phyloP scores from a whole-genome alignment of 441 rosid species.

The Erodium trifolium region DNA sequence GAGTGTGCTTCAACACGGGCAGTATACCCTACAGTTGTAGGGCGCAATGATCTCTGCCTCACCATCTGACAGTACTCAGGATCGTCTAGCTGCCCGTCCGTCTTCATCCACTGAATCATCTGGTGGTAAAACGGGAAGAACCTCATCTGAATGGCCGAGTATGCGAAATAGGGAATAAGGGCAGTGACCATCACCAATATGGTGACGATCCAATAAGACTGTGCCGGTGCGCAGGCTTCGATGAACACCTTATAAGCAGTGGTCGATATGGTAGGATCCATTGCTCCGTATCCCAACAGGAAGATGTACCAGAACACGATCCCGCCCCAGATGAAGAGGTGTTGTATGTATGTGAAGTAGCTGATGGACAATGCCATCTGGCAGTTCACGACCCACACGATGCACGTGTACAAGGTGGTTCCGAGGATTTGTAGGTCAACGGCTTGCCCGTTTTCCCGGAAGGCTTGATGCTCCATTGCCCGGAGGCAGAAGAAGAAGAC shows the following conservation, averaged over 20 bases:
- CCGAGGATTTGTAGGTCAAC: conserved; percentile 67
- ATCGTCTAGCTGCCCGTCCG: conserved; percentile 65
- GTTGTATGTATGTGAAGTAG: conserved; percentile 83
- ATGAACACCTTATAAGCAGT: conserved; percentile 76
- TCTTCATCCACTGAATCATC: conserved; percentile 81
- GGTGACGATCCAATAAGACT: conserved; percentile 63
- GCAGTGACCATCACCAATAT: conserved; percentile 46
- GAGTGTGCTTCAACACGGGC: conserved; percentile 43
- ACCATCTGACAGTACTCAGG: conserved; percentile 71
- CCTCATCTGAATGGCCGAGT: conserved; percentile 60
- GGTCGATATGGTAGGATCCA: conserved; percentile 31
- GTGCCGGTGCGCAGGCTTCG: conserved; percentile 81
- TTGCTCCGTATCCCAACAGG: conserved; percentile 77
- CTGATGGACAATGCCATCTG: conserved; percentile 77
- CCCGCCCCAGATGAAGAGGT: conserved; percentile 88
- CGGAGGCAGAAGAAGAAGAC: conserved; percentile 74
- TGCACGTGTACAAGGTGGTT: conserved; percentile 78
- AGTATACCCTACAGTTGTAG: conserved; percentile 65
- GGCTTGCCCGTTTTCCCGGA: conserved; percentile 64
- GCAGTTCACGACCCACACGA: conserved; percentile 80
- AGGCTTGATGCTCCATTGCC: conserved; percentile 61
- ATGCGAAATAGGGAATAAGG: conserved; percentile 63
- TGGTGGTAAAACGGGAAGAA: conserved; percentile 82
- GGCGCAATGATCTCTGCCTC: conserved; percentile 65
- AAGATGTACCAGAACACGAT: conserved; percentile 68